Evolutionary conservation across 257 asterid species (phyloP).

Genomic region (Solanum appendiculatum): DNA sequence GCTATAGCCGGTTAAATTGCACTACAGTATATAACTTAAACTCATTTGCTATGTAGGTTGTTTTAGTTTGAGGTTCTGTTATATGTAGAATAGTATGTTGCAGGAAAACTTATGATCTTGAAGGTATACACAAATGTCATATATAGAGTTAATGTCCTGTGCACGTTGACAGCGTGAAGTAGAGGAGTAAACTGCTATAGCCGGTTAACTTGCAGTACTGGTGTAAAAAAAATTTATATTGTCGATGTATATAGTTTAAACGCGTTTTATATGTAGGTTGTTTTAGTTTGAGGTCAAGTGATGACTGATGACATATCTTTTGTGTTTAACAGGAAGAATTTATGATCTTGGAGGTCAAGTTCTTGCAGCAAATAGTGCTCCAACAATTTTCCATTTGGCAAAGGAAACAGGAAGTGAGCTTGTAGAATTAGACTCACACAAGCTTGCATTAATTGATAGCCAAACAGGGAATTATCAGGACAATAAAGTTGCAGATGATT

Average conservation of each 20-base stretch:
- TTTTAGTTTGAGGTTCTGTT: background rate
- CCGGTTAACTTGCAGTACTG: background rate
- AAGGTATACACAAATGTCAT: background rate
- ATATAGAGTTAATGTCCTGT: background rate
- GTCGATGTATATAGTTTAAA: background rate
- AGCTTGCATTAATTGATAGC: conserved; percentile 60
- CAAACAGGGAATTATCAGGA: conserved; percentile 58
- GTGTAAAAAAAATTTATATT: background rate
- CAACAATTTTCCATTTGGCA: conserved; percentile 59
- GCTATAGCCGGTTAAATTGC: background rate
- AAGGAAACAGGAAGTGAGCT: conserved; percentile 58
- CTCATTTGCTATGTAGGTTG: background rate
- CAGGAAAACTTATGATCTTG: background rate
- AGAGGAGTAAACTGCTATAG: background rate
- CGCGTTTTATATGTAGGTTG: background rate
- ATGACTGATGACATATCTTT: background rate
- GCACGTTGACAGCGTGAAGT: background rate
- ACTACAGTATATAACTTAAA: too few relatives aligned
- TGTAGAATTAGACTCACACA: conserved; percentile 68
- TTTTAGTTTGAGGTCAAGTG: background rate
- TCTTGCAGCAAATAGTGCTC: conserved; percentile 82
- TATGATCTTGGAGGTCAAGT: conserved; percentile 95
- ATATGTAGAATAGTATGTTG: background rate
- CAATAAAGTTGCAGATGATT: conserved; percentile 69
- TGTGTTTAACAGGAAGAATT: conserved; percentile 40